phyloP scores from a whole-genome alignment of 2,329 filamentous ascomycete species.

The Chrysosporium keratinophilum region DNA sequence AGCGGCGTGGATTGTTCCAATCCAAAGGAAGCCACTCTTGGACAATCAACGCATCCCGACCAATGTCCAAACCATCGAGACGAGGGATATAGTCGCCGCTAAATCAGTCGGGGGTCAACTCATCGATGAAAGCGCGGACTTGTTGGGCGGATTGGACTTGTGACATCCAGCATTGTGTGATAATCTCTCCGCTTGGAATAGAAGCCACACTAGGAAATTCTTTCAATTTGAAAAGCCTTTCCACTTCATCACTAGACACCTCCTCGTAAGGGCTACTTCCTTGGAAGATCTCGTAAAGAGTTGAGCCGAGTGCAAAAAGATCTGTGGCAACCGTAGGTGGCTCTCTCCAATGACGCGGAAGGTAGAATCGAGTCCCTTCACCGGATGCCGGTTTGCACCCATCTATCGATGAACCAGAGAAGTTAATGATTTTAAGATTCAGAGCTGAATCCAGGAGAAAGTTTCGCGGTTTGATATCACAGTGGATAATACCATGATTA shows the following conservation, averaged over 20 bases:
- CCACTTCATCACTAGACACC: slow-evolving; percentile 17
- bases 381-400: slow-evolving; percentile 18
- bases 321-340: slow-evolving; percentile 17
- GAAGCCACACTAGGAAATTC: slow-evolving; percentile 18
- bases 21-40: not conserved
- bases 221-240: slow-evolving; percentile 13
- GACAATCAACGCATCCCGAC: not conserved
- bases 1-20: not conserved
- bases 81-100: slow-evolving; percentile 1
- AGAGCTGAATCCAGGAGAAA: slow-evolving; percentile 30
- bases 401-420: slow-evolving; percentile 27
- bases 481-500: slow-evolving; percentile 31
- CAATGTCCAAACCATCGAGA: slow-evolving; percentile 1
- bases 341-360: slow-evolving; percentile 19
- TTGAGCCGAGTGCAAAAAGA: slow-evolving; percentile 20
- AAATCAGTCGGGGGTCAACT: not conserved
- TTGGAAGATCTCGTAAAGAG: slow-evolving; percentile 18
- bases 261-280: slow-evolving; percentile 18
- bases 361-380: slow-evolving; percentile 17
- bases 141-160: slow-evolving; percentile 15
- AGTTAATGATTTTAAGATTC: slow-evolving; percentile 31
- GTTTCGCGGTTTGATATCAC: slow-evolving; percentile 33
- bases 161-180: slow-evolving; percentile 19
- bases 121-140: not conserved
- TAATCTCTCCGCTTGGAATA: slow-evolving; percentile 18